Evolutionary conservation across 768 basidiomycete genomes (phyloP).

Genomic region (Russula sp.): DNA sequence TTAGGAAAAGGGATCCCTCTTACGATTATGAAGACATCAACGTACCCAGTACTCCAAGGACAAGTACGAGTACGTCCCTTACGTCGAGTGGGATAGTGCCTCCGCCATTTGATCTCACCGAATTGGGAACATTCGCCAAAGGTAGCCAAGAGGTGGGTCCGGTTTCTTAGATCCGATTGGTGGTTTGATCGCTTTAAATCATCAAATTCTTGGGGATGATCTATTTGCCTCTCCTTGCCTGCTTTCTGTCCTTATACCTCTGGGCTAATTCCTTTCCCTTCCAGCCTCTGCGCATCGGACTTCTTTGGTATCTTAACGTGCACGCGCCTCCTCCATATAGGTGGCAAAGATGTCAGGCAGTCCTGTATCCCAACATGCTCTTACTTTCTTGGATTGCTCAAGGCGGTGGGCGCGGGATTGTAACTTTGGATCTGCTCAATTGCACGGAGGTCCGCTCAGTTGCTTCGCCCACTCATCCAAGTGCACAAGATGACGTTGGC

Average conservation of each 20-base stretch:
- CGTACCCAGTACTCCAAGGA: slow-evolving; percentile 29
- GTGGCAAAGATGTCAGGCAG: slow-evolving; percentile 78
- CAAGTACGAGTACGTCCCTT: slow-evolving; percentile 26
- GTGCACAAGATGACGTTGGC: slow-evolving; percentile 80
- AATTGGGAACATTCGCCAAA: slow-evolving; percentile 40
- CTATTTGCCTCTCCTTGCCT: slow-evolving; percentile 5
- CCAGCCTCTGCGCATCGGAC: slow-evolving; percentile 83
- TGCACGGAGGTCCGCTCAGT: slow-evolving; percentile 82
- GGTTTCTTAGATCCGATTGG: not conserved
- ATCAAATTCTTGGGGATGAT: not conserved
- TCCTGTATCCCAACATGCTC: slow-evolving; percentile 78
- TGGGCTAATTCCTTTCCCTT: slow-evolving; percentile 15
- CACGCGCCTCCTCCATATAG: slow-evolving; percentile 72
- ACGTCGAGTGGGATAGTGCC: slow-evolving; percentile 35
- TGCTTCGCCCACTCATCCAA: slow-evolving; percentile 74
- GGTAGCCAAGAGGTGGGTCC: slow-evolving; percentile 42
- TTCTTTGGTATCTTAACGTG: slow-evolving; percentile 90
- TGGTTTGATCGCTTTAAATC: slow-evolving; percentile 9
- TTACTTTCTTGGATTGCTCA: slow-evolving; percentile 84
- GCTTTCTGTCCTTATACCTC: slow-evolving; percentile 10
- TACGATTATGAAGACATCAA: slow-evolving; percentile 14
- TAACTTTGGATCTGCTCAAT: slow-evolving; percentile 80
- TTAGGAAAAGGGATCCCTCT: slow-evolving; percentile 17
- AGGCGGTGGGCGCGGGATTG: slow-evolving; percentile 76
- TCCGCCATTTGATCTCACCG: slow-evolving; percentile 43